A percentile compares a stretch with the other conserved stretches of the same genome.
Conservation (phyloP, 2,329 filamentous ascomycete genomes). For the Aspergillus awamori region DNA sequence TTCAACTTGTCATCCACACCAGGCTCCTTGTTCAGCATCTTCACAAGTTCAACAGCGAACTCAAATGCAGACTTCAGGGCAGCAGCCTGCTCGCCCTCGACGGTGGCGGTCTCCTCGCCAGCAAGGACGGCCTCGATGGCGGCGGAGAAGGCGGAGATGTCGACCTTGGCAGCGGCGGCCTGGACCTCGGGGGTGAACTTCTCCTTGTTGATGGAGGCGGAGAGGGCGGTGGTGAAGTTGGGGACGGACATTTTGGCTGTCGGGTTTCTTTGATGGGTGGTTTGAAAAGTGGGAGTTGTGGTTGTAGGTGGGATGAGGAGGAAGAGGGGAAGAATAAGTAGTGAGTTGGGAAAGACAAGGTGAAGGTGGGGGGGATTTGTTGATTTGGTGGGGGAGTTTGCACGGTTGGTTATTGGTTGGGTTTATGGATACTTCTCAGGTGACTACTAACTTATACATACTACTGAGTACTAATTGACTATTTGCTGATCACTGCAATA, state of each 20-base stretch:
- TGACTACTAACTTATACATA: neutral
- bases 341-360: conserved; percentile 12
- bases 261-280: conserved; percentile 1
- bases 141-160: conserved; percentile 28
- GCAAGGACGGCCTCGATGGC: conserved; percentile 29
- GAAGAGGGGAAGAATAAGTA: conserved; percentile 6
- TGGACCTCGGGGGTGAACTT: conserved; percentile 36
- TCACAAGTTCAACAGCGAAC: conserved; percentile 35
- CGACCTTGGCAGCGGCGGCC: conserved; percentile 28
- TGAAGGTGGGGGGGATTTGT: neutral
- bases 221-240: conserved; percentile 31
- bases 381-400: conserved; percentile 5
- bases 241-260: conserved; percentile 32
- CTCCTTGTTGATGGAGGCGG: conserved; percentile 29
- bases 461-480: neutral
- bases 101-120: conserved; percentile 21
- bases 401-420: neutral
- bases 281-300: neutral
- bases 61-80: conserved; percentile 35
- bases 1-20: conserved; percentile 31
- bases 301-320: conserved; percentile 7
- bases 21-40: conserved; percentile 31
- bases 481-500: too few relatives aligned
- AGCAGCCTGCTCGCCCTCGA: conserved; percentile 21
- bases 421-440: conserved; percentile 7